A percentile compares a stretch with the other conserved stretches of the same genome.
These are phyloP conservation scores for Aschersonia sp. DNA, from an alignment of 2,329 filamentous ascomycete species.

Conservation along the genomic window DNA sequence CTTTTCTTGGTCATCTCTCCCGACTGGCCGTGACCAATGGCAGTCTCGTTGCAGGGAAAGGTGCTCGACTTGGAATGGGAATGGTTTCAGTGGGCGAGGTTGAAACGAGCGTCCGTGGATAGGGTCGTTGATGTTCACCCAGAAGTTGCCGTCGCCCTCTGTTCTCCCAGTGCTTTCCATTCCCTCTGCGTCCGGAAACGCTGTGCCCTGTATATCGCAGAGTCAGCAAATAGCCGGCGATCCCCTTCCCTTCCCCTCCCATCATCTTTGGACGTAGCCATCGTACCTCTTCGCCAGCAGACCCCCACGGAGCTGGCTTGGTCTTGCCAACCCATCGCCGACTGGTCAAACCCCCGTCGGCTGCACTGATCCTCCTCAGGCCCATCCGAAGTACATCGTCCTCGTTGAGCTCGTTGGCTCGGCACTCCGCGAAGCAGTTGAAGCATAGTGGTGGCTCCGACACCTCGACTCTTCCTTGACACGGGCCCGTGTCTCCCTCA, in stretches of 20 bases:
- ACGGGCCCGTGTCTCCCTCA: neutral
- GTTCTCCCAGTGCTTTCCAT: neutral
- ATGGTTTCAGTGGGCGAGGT: conserved; percentile 33
- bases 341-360: conserved; percentile 31
- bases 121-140: conserved; percentile 35
- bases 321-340: conserved; percentile 22
- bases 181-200: neutral
- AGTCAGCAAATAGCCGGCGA: neutral
- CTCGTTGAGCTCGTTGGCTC: conserved; percentile 17
- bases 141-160: conserved; percentile 17
- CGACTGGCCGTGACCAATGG: neutral
- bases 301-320: neutral
- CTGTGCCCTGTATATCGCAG: neutral
- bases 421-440: conserved; percentile 26
- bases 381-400: conserved; percentile 23
- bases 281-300: neutral
- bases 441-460: conserved; percentile 32
- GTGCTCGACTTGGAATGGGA: conserved; percentile 31
- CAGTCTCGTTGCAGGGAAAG: neutral
- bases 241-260: too few relatives aligned
- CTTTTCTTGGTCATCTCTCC: neutral
- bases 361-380: conserved; percentile 24
- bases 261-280: neutral
- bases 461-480: conserved; percentile 21
- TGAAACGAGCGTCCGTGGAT: conserved; percentile 29